Base-by-base conservation (phyloP, 2,329 filamentous ascomycete genomes). In the Domatiomyces catenatus region DNA sequence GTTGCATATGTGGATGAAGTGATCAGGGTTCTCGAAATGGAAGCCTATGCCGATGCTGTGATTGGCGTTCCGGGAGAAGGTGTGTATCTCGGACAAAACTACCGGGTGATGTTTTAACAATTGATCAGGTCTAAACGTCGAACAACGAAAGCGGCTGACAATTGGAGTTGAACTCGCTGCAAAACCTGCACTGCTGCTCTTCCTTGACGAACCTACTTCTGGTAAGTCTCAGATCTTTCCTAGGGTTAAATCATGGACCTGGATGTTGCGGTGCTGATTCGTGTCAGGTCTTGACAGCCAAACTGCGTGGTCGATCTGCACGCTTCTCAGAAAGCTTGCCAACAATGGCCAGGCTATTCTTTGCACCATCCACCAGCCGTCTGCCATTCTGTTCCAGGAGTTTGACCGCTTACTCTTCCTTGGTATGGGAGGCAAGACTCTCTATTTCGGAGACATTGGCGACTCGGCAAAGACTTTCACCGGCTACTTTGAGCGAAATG, bases 21-120 rank as follows among this genome's bases (percentile, higher is more conserved):
- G 6, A 93, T 95, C 63, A 85, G 84, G 67, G 76, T 94, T 26
- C 72, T 95, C 20, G 87, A 92, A 44, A 94, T 95, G 86, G 75
- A 87, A 57, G 78, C 85, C 48, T 94, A 92, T 60, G 86, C 88
- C 12, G 87, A 94, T 64, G 89, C 89, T 15, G 75, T 94, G 42
- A 86, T 95, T 50, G 89, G 89, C 73, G 83, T 92, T 28, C 86
- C 86, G 3, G 88, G 88, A 56, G 86, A 92, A 71, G 88, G 86
- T 54, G 43, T 50, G 1, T 55, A 47, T 28, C 51, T 52, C 26
- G 22, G 22, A 24, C 22, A 24, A 24, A 24, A 24, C 22, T 24
- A 24, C 26, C 42, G 47, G 32, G 54, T 53, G 20, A 53, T 24
- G 22, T 24, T 24, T 24, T 24, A 24, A 24, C 22, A 24, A 24